Base-by-base conservation (phyloP, 2,329 filamentous ascomycete genomes). In the Colletotrichum sp. region DNA sequence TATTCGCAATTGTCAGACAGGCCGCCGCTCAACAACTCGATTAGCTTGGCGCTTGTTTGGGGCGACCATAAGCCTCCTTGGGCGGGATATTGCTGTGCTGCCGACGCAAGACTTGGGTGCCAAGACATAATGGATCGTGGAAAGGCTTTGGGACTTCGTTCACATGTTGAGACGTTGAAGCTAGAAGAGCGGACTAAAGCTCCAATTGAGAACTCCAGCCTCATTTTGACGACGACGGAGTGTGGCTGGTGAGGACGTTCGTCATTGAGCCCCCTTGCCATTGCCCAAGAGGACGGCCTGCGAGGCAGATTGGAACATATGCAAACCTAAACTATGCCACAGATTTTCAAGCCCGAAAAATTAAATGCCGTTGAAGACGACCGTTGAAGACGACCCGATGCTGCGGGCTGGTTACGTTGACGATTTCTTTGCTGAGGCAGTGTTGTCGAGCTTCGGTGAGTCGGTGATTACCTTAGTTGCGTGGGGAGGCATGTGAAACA, bases 191-290 rank as follows among this genome's bases (percentile, higher is more conserved):
- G n/a, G 6, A 21, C n/a, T 21, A 21, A 0, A 52, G 44, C n/a
- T 0, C 4, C 0, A 8, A 13, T 0, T 21, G n/a, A 52, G 1
- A 21, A 24, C 44, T 52, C 10, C n/a, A 52, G 44, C 44, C 44
- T 8, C 44, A 13, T 21, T 13, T 0, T 8, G 10, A 24, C 44
- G 44, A 52, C n/a, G n/a, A 13, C 44, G 1, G 2, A 2, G n/a
- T 52, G 44, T 52, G 44, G 44, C 44, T 52, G 44, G n/a, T 13
- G 6, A 52, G 44, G 44, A 13, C n/a, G 1, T 52, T 24, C n/a
- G 0, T 1, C 12, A 4, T 21, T 13, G 12, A 21, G 44, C 44
- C n/a, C 4, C 44, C 44, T 2, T 52, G n/a, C 4, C n/a, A 4
- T 52, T 52, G 44, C n/a, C 6, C 44, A 52, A 52, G 44, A 52